Conservation (phyloP, 805 yeast genomes). For the Grigorovia humatica region DNA sequence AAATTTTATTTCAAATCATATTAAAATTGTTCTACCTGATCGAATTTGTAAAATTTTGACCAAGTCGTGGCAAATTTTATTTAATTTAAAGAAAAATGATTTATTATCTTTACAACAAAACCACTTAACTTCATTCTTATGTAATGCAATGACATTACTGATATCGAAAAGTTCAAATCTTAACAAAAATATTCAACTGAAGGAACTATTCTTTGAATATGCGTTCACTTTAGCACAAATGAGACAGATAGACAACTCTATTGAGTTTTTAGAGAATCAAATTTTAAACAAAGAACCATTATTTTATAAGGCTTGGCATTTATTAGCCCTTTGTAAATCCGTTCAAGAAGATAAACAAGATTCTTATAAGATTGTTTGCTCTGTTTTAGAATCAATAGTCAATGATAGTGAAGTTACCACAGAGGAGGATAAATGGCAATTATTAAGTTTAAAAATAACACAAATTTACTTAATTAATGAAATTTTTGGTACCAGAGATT, state of each 20-base stretch:
- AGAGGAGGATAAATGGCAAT: slow-evolving; percentile 30
- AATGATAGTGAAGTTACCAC: slow-evolving; percentile 10
- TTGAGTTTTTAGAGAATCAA: slow-evolving; percentile 36
- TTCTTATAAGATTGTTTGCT: slow-evolving; percentile 46
- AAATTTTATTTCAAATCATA: slow-evolving; percentile 14
- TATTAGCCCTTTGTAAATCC: slow-evolving; percentile 53
- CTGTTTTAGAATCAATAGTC: slow-evolving; percentile 39
- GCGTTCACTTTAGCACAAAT: slow-evolving; percentile 39
- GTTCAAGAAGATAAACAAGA: slow-evolving; percentile 47
- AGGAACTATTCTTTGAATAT: slow-evolving; percentile 31
- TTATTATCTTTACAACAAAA: slow-evolving; percentile 11
- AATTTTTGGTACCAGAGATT: slow-evolving; percentile 44
- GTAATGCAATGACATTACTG: slow-evolving; percentile 18
- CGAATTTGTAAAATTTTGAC: slow-evolving; percentile 10
- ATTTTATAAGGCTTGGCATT: slow-evolving; percentile 54
- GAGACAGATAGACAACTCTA: slow-evolving; percentile 34
- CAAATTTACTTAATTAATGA: slow-evolving; percentile 61
- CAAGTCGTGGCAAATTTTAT: slow-evolving; percentile 20
- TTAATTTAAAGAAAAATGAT: slow-evolving; percentile 9
- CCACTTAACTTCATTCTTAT: slow-evolving; percentile 13
- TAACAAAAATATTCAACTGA: slow-evolving; percentile 1
- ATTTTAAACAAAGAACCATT: slow-evolving; percentile 43
- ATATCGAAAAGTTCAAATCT: slow-evolving; percentile 1
- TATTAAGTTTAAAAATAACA: slow-evolving; percentile 62
- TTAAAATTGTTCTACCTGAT: slow-evolving; percentile 14